phyloP scores from a whole-genome alignment of 345 rosid genomes.

The Hirschfeldia incana region DNA sequence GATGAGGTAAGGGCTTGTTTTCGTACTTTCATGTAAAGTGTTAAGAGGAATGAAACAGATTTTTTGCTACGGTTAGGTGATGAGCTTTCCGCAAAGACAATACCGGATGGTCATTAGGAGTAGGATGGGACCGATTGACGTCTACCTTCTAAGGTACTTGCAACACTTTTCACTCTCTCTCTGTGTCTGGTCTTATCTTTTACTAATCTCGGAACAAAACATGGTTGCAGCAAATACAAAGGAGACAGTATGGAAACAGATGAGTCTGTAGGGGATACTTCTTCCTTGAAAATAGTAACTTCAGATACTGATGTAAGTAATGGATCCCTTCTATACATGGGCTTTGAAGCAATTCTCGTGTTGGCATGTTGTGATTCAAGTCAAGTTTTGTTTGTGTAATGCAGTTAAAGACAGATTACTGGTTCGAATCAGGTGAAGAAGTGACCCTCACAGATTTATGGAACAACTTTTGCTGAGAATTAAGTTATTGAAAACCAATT shows the following conservation, averaged over 20 bases:
- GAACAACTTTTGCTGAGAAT: conserved; percentile 39
- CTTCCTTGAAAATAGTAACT: conserved; percentile 61
- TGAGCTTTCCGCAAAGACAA: conserved; percentile 51
- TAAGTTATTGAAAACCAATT: conserved; percentile 25
- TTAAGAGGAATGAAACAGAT: conserved; percentile 3
- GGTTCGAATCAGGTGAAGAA: conserved; percentile 59
- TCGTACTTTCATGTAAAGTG: not conserved
- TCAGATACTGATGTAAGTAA: conserved; percentile 56
- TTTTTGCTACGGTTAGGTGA: conserved; percentile 46
- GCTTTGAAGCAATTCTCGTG: not conserved
- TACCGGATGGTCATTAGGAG: conserved; percentile 70
- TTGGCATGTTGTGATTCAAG: not conserved
- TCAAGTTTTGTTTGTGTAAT: conserved; percentile 7
- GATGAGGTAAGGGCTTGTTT: conserved; percentile 48
- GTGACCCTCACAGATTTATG: conserved; percentile 62
- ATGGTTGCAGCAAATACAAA: conserved; percentile 53
- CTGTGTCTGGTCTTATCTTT: not conserved
- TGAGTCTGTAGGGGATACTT: conserved; percentile 35
- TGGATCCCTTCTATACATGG: not conserved
- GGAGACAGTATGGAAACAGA: conserved; percentile 42
- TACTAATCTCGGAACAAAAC: conserved; percentile 12
- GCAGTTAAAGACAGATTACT: conserved; percentile 68
- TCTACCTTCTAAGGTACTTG: conserved; percentile 62
- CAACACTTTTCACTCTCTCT: not conserved
- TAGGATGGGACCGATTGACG: conserved; percentile 63